Base-by-base conservation (phyloP, 208 protist species). In the Leishmania tarentolae region DNA sequence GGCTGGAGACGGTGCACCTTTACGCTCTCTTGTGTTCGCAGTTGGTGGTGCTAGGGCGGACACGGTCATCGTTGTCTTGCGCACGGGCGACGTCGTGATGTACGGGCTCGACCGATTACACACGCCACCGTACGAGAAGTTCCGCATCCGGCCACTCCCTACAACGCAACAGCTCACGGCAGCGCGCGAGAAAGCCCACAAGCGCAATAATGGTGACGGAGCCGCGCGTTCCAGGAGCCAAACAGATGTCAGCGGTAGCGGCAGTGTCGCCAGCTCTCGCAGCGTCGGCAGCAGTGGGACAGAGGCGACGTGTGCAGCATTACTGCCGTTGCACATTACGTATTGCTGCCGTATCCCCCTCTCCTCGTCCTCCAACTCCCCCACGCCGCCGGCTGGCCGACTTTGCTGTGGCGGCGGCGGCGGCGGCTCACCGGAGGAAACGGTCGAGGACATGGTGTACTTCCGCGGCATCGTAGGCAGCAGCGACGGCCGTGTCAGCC, bases 401-500 rank as follows among this genome's bases (percentile, higher is more conserved):
- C 8, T 44, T 40, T 21, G 24, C 44, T 44, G 42, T 9, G 28
- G 50, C 50, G 50, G 50, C 50, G 50, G 47, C 47, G 47, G 47
- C 47, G 47, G 37, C 44, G 24, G 40, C 11, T 31, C 68, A 52
- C 40, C 44, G 5, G 61, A 15, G 15, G 63, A n/a, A 53, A 52
- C 17, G 0, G 71, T 57, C 2, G 75, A 80, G 19, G 68, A 78
- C 8, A 68, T 68, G 5, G 78, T 92, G 47, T 95, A 89, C 78
- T 77, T 94, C 35, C 90, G 94, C 24, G 94, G 92, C 24, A 78
- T 95, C 8, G 92, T 97, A 1, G 94, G 94, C 4, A 79, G 78
- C 73, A 91, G 83, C 65, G 89, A 97, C 75, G 94, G 94, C 4
- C 87, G 92, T n/a, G 91, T 97, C 13, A 88, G 86, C 79, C 76